phyloP scores from a whole-genome alignment of 2,329 filamentous ascomycete species.

The Juglanconis oblonga region DNA sequence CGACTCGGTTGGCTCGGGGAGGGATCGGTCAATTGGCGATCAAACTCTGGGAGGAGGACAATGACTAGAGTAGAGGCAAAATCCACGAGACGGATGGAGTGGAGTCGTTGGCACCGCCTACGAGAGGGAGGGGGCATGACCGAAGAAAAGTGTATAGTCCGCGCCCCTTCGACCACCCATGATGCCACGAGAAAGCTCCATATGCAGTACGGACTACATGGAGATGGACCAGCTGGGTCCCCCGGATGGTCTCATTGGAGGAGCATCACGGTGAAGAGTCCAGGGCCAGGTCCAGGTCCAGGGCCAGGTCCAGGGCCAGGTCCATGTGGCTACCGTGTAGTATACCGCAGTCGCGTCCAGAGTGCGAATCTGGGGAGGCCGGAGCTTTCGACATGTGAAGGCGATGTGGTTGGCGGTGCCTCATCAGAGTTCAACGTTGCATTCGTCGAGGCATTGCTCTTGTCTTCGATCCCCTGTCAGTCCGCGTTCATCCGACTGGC shows the following conservation, averaged over 20 bases:
- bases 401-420: no score
- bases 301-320: no score
- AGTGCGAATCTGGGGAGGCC: no score
- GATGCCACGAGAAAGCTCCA: constrained; percentile 8
- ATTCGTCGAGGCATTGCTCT: background rate
- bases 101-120: background rate
- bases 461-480: constrained; percentile 5
- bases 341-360: no score
- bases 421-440: no score
- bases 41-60: constrained; percentile 1
- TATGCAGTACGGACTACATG: background rate
- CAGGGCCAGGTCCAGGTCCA: no score
- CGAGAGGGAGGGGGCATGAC: background rate
- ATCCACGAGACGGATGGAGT: background rate
- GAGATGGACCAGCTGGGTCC: no score
- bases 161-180: background rate
- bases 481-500: constrained; percentile 7
- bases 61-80: background rate
- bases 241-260: no score
- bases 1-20: constrained; percentile 23
- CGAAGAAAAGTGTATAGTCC: constrained; percentile 1
- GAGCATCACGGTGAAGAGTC: no score
- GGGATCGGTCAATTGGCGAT: constrained; percentile 4
- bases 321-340: no score
- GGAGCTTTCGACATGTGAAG: no score